Evolutionary conservation across 1,139 yeast genomes (phyloP), one percentile per base, ranked within the genome.

Genomic region (Pneumocystis oryctolagi): DNA sequence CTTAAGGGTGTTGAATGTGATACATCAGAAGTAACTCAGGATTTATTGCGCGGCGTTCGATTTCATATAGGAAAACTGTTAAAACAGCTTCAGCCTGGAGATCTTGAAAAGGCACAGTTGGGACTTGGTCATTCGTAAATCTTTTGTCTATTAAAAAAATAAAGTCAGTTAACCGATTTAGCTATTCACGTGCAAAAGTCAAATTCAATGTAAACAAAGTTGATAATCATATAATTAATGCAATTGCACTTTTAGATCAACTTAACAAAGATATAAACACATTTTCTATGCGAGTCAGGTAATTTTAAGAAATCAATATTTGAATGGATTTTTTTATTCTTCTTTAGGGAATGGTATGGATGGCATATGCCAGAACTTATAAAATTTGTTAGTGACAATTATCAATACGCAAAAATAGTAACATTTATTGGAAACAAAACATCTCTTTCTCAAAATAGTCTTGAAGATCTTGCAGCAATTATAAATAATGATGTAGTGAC

Each of bases 311-410:
- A 12, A 4, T 20, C 8, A n/a, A 47, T 47, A 9, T 47, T 12
- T 28, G 2, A 20, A 2, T 20, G 3, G 3, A 28, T 12, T 42
- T 31, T 31, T 39, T 83, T 84, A 39, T 39, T 28, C 35, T 25
- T 25, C n/a, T 53, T 31, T 74, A 90, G 90, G 79, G 99, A 92
- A 79, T 92, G 99, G 99, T 92, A 94, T 78, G 97, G 98, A 69
- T 92, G 99, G 99, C 99, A 92, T 76, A 94, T 92, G 84, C 99
- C 99, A 58, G 99, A 92, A 78, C 83, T 92, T 82, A 96, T 96
- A 73, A 92, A 92, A 81, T 89, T 92, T 74, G 89, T 90, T 70
- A 84, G 88, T 70, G 98, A 92, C 77, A 90, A 96, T 69, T 94
- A 88, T 72, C 95, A 96, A 63, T 90, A 84, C 75, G 76, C 78